Conservation (phyloP, 768 basidiomycete genomes). For the Leccinellum albellum region DNA sequence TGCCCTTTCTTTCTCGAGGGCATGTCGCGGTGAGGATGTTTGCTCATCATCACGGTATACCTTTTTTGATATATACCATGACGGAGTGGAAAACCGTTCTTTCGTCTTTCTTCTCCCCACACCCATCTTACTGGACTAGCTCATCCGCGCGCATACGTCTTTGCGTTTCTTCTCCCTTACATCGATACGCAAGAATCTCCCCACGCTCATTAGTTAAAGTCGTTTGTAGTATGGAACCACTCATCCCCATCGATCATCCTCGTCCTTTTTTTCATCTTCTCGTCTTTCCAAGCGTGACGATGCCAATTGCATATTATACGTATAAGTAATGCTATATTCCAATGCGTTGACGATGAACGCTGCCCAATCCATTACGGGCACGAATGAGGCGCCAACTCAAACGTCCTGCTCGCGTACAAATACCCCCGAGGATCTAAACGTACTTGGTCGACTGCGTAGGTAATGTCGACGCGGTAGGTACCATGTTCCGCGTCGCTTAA, state of each 20-base stretch:
- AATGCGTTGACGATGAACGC: neutral
- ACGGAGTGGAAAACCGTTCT: constrained; percentile 18
- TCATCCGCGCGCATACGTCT: constrained; percentile 9
- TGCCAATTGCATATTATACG: constrained; percentile 12
- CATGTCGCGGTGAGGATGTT: constrained; percentile 13
- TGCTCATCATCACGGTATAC: constrained; percentile 21
- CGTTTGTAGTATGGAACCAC: constrained; percentile 25
- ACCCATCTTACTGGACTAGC: constrained; percentile 14
- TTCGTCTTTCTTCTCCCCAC: constrained; percentile 8
- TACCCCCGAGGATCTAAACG: constrained; percentile 41
- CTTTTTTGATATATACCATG: constrained; percentile 18
- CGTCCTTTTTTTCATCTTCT: neutral
- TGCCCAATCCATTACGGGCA: neutral
- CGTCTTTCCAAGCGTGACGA: constrained; percentile 9
- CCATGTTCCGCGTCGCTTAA: constrained; percentile 36
- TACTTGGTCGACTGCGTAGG: constrained; percentile 56
- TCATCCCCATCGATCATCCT: constrained; percentile 1
- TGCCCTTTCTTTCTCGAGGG: neutral
- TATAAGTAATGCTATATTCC: constrained; percentile 10
- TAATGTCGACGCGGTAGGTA: constrained; percentile 44
- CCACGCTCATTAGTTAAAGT: constrained; percentile 23
- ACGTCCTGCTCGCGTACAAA: constrained; percentile 23
- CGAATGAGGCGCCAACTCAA: constrained; percentile 3
- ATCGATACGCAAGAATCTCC: constrained; percentile 2
- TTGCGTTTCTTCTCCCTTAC: constrained; percentile 1